Conservation (phyloP, 345 rosid species). For the Nephelium lappaceum region DNA sequence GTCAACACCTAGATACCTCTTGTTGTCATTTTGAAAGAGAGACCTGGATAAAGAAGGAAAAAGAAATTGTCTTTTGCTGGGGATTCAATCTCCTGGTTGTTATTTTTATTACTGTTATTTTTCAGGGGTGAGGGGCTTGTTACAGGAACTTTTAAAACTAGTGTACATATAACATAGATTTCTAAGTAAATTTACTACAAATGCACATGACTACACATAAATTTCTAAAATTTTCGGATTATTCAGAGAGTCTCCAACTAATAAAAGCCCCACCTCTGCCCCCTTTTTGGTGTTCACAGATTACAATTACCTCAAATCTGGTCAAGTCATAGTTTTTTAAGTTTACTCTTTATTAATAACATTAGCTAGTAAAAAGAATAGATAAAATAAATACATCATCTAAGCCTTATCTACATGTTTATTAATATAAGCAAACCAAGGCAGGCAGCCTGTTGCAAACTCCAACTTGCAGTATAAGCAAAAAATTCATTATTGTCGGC, state of each 20-base stretch:
- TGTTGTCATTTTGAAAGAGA: not conserved
- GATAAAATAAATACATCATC: too few species aligned
- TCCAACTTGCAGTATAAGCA: not conserved
- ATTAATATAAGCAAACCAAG: not conserved
- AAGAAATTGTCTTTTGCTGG: not conserved
- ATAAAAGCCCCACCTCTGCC: not conserved
- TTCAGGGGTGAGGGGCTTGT: too few species aligned
- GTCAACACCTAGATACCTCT: not conserved
- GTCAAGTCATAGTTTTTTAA: not conserved
- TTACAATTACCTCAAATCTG: not conserved
- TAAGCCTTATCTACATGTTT: not conserved
- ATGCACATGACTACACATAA: too few species aligned
- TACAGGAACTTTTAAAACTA: not conserved
- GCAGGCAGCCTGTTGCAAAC: constrained; percentile 1
- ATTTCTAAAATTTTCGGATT: too few species aligned
- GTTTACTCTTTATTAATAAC: not conserved
- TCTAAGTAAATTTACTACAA: too few species aligned
- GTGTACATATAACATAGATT: not conserved
- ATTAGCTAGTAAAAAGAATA: too few species aligned
- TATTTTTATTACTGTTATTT: too few species aligned
- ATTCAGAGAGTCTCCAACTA: not conserved
- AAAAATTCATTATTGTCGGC: not conserved
- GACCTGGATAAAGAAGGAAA: not conserved
- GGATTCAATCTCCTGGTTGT: not conserved
- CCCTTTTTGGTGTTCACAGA: not conserved